phyloP scores from a whole-genome alignment of 768 basidiomycete species.

The Tricholoma matsutake region DNA sequence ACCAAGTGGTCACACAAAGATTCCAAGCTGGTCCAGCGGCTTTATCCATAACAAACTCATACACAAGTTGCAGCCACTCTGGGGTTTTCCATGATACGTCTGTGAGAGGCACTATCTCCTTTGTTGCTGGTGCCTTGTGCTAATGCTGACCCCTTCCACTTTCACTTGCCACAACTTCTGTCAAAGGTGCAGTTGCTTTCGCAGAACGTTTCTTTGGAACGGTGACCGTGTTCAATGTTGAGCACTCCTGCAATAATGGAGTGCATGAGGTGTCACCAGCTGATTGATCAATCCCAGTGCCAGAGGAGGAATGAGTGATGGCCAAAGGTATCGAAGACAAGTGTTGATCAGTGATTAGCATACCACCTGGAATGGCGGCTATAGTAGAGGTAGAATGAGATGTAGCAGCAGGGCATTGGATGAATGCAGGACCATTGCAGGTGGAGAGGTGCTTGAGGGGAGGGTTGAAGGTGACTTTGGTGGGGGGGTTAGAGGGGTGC shows the following conservation, averaged over 20 bases:
- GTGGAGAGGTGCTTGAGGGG: not conserved
- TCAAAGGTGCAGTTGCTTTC: not conserved
- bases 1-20: not conserved
- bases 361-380: not conserved
- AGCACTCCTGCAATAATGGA: not conserved
- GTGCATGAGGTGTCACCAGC: not conserved
- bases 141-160: not conserved
- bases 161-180: not conserved
- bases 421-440: too few species aligned
- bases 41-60: not conserved
- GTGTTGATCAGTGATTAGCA: not conserved
- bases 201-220: not conserved
- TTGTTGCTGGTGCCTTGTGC: conserved; percentile 1
- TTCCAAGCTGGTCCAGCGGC: not conserved
- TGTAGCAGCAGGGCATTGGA: not conserved
- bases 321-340: not conserved
- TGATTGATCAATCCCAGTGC: not conserved
- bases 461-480: too few species aligned
- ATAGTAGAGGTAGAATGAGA: not conserved
- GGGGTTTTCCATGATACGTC: not conserved
- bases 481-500: not conserved
- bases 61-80: not conserved
- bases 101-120: not conserved
- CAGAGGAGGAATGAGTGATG: not conserved
- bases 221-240: not conserved